Evolutionary conservation across 2,329 filamentous ascomycete genomes (phyloP).

Genomic region (Westerdykella ornata): DNA sequence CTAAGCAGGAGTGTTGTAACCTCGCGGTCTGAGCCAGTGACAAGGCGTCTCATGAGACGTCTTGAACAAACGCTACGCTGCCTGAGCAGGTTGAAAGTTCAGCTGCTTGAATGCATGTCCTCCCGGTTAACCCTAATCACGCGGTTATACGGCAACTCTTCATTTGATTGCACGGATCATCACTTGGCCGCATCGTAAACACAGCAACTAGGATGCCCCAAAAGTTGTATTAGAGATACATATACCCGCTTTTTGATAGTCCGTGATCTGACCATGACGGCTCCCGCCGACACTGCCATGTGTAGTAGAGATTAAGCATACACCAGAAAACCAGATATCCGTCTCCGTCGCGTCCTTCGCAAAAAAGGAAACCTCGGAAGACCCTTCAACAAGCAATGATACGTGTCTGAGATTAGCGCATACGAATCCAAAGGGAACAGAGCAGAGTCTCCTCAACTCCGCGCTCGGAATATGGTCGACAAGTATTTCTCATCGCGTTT

Average conservation of each 20-base stretch:
- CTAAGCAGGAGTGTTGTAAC: too few relatives aligned
- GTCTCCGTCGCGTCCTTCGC: background rate
- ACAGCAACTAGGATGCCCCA: too few relatives aligned
- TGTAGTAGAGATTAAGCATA: constrained; percentile 12
- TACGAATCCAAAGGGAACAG: constrained; percentile 12
- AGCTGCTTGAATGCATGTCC: too few relatives aligned
- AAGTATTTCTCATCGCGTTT: constrained; percentile 8
- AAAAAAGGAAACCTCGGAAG: background rate
- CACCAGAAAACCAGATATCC: constrained; percentile 14
- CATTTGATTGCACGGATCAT: too few relatives aligned
- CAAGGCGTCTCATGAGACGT: too few relatives aligned
- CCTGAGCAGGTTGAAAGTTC: too few relatives aligned
- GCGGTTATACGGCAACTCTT: too few relatives aligned
- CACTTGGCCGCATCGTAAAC: too few relatives aligned
- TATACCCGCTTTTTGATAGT: background rate
- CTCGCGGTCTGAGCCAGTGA: too few relatives aligned
- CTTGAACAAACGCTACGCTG: too few relatives aligned
- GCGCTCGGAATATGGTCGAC: constrained; percentile 12
- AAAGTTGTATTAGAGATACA: background rate
- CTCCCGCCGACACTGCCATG: too few relatives aligned
- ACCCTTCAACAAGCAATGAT: constrained; percentile 6
- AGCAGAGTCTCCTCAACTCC: constrained; percentile 10
- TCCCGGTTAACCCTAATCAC: too few relatives aligned
- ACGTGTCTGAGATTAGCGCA: constrained; percentile 8
- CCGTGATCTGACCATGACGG: background rate